A percentile compares a stretch with the other conserved stretches of the same genome.
These are phyloP conservation scores for Triangularia setosa DNA, from an alignment of 2,329 filamentous ascomycete genomes.

Conservation along the genomic window DNA sequence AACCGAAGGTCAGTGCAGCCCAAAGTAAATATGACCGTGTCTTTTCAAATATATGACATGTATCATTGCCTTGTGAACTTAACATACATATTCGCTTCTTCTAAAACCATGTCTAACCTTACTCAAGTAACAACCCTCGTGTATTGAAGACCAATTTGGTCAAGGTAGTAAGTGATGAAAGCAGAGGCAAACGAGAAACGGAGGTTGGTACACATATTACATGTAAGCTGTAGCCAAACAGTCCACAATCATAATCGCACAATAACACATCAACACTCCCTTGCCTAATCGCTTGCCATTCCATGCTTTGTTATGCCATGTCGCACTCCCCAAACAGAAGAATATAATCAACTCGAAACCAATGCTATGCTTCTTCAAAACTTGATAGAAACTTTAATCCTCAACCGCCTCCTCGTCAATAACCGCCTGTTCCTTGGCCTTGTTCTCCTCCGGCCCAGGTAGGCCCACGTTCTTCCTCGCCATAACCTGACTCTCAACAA, in stretches of 20 bases:
- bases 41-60: too few relatives aligned
- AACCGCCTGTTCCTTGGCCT: neutral
- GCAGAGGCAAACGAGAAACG: too few relatives aligned
- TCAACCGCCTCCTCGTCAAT: slow-evolving; percentile 43
- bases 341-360: too few relatives aligned
- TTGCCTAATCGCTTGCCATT: neutral
- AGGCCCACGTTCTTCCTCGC: slow-evolving; percentile 48
- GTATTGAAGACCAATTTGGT: too few relatives aligned
- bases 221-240: too few relatives aligned
- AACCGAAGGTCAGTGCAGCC: too few relatives aligned
- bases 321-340: neutral
- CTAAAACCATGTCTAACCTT: neutral
- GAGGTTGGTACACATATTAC: too few relatives aligned
- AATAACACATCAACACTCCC: too few relatives aligned
- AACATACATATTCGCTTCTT: neutral
- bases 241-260: too few relatives aligned
- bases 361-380: neutral
- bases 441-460: neutral
- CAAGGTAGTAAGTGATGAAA: too few relatives aligned
- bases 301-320: neutral
- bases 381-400: neutral
- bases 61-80: neutral
- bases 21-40: too few relatives aligned
- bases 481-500: slow-evolving; percentile 60
- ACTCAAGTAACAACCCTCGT: neutral